Evolutionary conservation across 169 alveolate species (phyloP), one percentile per base, ranked within the genome.

Genomic region (Blepharisma undulans): DNA sequence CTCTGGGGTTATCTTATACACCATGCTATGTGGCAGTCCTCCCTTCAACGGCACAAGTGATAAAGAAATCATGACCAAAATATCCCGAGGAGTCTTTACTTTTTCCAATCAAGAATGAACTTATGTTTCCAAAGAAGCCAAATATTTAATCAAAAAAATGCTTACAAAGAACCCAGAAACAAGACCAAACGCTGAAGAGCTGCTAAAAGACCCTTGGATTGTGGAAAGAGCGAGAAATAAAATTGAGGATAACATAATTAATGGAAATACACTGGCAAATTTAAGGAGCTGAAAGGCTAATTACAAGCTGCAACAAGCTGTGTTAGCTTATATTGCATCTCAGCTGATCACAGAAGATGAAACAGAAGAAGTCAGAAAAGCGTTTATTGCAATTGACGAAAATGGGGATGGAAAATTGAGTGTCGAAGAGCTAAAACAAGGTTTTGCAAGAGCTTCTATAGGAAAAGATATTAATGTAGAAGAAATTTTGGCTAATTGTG

Each of bases 21-120:
- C 94, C 33, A 87, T 96, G 95, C 90, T 97, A 4, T 96, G 98
- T 88, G 98, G 98, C 18, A 94, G 94, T 74, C 98, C 98, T 4
- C 98, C 98, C 27, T 97, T 97, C 85, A 92, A 95, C 88, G 98
- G 94, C 25, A 97, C 96, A 33, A 95, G 94, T 84, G 94, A 96
- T 88, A 91, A 92, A 30, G 96, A 92, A 29, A 86, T 97, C 27
- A 96, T 97, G 80, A 94, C 93, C 27, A 92, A 79, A 88, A 95
- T 97, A 29, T 93, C 95, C 80, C 82, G 84, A 25, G 95, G 97
- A 29, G 91, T 94, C 74, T 95, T 91, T 81, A 95, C 92, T 30
- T 97, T 95, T 84, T 96, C 96, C 21, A 87, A 93, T 36, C 98
- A 97, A 8, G 95, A 95, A 34, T 97, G 98, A 97, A 98, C 95